Base-by-base conservation (phyloP, 257 asterid species). In the Solanum paucissectum region DNA sequence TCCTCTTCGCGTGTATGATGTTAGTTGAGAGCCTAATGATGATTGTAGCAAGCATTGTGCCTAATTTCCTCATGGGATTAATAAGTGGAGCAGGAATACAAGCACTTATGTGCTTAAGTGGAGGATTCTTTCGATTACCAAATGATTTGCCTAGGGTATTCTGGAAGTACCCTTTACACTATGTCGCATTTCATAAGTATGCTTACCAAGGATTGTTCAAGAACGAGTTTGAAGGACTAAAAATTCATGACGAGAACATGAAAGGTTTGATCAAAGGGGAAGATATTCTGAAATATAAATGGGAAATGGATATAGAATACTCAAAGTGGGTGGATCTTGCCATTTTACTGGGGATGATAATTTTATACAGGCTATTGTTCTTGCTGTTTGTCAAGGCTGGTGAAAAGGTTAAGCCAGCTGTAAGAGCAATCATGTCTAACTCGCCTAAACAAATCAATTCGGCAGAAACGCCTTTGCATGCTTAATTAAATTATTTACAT, bases 21-120 rank as follows among this genome's bases (percentile, higher is more conserved):
- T 87, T 94, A 42, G 95, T 94, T n/a, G 98, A 94, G 92, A 93
- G 94, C 89, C 87, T 94, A 14, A 92, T 94, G 98, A 94, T 94
- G 95, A 90, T 92, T 7, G 95, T 94, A 4, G 95, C 95, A 2
- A 86, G 91, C 83, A 34, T 94, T 25, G 93, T 93, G 86, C 96
- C 98, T 6, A 93, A 93, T 89, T 93, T 94, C 88, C 93, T 93
- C 34, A 86, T 92, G 85, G 94, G 94, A 21, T 90, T 93, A 4
- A 90, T 92, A 0, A 91, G 83, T 55, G 94, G 94, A 4, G 94
- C 94, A 23, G 95, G 94, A 12, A 73, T 93, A 25, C 96, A 92
- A 90, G 96, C 93, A 4, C 33, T 93, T n/a, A 94, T 94, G 98
- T 92, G 92, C 89, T 33, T 94, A 60, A 92, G 94, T 44, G 95